Evolutionary conservation across 495 filamentous ascomycete genomes (phyloP), one percentile per base, ranked within the genome.

Genomic region (Penicillium paxilli): DNA sequence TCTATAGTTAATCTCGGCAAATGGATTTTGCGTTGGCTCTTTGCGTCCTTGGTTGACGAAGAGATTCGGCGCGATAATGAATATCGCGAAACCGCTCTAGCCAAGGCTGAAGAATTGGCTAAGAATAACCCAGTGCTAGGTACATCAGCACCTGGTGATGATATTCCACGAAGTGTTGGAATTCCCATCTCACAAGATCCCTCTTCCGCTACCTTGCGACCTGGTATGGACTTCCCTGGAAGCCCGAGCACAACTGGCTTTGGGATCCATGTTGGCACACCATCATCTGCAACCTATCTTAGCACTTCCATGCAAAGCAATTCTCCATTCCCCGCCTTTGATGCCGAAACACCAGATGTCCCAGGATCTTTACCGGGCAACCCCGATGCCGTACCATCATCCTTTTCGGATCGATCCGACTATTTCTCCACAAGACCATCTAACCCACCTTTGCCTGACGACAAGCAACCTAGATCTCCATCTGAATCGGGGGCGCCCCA

Each of bases 11-110:
- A 96, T 68, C 84, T 98, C 47, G 94, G 94, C 4, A 96, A 96
- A 77, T 98, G 94, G 94, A 82, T 98, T 48, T 78, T 98, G 40
- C 85, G 94, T 44, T 96, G 96, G 70, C 81, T 98, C 2, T 98
- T 98, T 68, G 85, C 85, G 20, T 88, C 87, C 33, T 78, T 98
- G 37, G 90, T 98, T 38, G 88, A 93, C 53, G 91, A 96, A 68
- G 89, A 97, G 70, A 87, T 95, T 57, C 80, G 80, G 50, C 85
- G 90, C 28, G 94, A 98, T 64, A 83, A 86, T 63, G 70, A 72
- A 8, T 88, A 88, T 66, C 83, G 95, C 25, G 76, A 82, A 26
- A 74, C 80, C 42, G 77, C 94, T 10, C 78, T 89, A 19, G 76
- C 83, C 8, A 77, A 76, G 44, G 82, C 81, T 10, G 77, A 83